Evolutionary conservation across 352 stramenopile genomes (phyloP).

Genomic region (Plasmopara halstedii): DNA sequence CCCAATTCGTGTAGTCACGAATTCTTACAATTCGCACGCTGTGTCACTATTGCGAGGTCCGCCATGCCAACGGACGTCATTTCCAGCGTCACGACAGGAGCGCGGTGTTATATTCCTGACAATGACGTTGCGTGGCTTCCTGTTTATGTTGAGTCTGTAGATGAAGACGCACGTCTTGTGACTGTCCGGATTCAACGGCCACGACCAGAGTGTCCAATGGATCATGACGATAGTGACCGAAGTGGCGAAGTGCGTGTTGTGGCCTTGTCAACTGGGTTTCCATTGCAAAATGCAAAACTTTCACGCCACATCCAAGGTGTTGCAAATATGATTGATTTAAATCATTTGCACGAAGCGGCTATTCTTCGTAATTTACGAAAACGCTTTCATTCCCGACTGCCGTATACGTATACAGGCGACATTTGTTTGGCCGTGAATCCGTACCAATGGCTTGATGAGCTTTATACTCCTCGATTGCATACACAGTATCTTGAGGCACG

Average conservation of each 20-base stretch:
- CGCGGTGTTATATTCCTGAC: constrained; percentile 72
- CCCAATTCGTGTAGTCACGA: too few relatives aligned
- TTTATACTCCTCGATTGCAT: constrained; percentile 67
- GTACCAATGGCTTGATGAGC: constrained; percentile 84
- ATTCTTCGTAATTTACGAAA: constrained; percentile 86
- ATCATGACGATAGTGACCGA: constrained; percentile 16
- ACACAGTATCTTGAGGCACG: constrained; percentile 48
- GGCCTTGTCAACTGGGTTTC: constrained; percentile 36
- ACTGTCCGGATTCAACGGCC: constrained; percentile 33
- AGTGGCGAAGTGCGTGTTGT: constrained; percentile 24
- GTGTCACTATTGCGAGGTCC: background rate
- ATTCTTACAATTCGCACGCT: background rate
- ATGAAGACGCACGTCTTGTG: constrained; percentile 34
- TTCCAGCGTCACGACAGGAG: constrained; percentile 42
- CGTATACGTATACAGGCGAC: constrained; percentile 94
- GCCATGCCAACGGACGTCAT: constrained; percentile 11
- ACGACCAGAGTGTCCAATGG: constrained; percentile 15
- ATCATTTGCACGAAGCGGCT: constrained; percentile 85
- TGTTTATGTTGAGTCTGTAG: constrained; percentile 56
- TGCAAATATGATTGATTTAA: constrained; percentile 79
- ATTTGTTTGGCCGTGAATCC: constrained; percentile 97
- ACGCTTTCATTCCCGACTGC: constrained; percentile 66
- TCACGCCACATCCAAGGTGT: constrained; percentile 18
- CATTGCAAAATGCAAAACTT: constrained; percentile 52
- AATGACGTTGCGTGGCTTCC: constrained; percentile 57